A percentile compares a stretch with the other conserved stretches of the same genome.
Evolutionary conservation across 768 basidiomycete genomes (phyloP).

Genomic region (Boletus rubropictus): DNA sequence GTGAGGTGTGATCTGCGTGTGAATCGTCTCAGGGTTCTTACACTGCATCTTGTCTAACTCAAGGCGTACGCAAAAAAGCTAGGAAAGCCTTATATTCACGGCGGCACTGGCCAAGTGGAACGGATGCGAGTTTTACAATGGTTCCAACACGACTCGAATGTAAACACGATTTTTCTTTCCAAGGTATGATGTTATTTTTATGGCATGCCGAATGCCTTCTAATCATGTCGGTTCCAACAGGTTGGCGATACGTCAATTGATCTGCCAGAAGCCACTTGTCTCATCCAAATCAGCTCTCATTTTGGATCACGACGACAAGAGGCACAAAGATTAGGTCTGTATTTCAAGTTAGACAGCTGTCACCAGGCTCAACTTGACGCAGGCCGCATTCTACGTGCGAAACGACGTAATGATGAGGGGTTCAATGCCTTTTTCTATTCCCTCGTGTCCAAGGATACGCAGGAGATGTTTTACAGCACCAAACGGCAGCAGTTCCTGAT

Average conservation of each 20-base stretch:
- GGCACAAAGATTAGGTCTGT: conserved; percentile 85
- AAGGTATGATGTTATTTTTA: conserved; percentile 51
- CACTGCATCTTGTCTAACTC: neutral
- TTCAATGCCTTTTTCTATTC: conserved; percentile 99
- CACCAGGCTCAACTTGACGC: conserved; percentile 7
- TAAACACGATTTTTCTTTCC: conserved; percentile 98
- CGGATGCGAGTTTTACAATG: conserved; percentile 91
- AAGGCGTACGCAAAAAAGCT: conserved; percentile 92
- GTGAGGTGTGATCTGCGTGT: conserved; percentile 37
- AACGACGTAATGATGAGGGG: conserved; percentile 96
- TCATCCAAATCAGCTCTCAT: conserved; percentile 99
- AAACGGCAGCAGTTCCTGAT: conserved; percentile 98
- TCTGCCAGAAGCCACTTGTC: conserved; percentile 96
- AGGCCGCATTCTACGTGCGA: conserved; percentile 96
- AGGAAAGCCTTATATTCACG: conserved; percentile 92
- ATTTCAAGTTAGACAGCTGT: conserved; percentile 15
- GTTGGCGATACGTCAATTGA: conserved; percentile 99
- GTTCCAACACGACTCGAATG: conserved; percentile 92
- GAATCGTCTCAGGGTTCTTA: neutral
- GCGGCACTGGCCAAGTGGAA: conserved; percentile 90
- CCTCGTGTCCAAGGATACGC: conserved; percentile 96
- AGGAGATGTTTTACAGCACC: conserved; percentile 99
- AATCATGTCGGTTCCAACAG: conserved; percentile 34
- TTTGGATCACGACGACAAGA: conserved; percentile 98
- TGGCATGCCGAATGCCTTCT: conserved; percentile 8